These are phyloP conservation scores for Ganoderma lucidum DNA, from an alignment of 1,284 basidiomycete species.

Conservation along the genomic window DNA sequence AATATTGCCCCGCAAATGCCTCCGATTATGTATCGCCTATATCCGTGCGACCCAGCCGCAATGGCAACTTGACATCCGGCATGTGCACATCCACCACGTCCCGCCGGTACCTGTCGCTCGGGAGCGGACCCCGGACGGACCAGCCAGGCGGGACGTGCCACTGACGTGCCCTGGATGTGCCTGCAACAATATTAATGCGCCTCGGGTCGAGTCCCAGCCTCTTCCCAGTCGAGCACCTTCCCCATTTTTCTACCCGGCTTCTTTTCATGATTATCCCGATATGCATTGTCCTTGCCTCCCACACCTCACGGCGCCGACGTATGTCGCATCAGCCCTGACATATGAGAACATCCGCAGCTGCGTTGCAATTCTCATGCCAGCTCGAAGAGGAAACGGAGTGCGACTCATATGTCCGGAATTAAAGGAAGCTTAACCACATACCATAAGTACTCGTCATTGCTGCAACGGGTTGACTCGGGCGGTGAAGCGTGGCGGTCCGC, in stretches of 20 bases:
- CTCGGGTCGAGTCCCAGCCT: conserved; percentile 17
- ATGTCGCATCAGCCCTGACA: conserved; percentile 12
- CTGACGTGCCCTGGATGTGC: conserved; percentile 3
- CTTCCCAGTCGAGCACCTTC: conserved; percentile 8
- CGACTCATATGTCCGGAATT: conserved; percentile 18
- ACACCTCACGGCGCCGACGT: conserved; percentile 8
- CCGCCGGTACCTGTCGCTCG: conserved; percentile 5
- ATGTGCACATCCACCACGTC: conserved; percentile 13
- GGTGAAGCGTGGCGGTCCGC: conserved; percentile 18
- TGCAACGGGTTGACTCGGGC: conserved; percentile 22
- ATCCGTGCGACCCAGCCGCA: conserved; percentile 7
- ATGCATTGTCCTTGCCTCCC: conserved; percentile 17
- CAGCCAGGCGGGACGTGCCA: neutral
- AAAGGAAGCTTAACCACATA: conserved; percentile 27
- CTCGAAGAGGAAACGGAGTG: conserved; percentile 5
- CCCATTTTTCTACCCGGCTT: conserved; percentile 19
- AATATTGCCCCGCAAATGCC: neutral
- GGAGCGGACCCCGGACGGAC: conserved; percentile 6
- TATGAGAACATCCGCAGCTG: conserved; percentile 10
- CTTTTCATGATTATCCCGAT: conserved; percentile 17
- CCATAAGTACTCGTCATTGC: conserved; percentile 18
- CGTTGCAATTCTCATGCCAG: conserved; percentile 2
- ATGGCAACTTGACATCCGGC: conserved; percentile 13
- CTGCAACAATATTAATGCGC: neutral
- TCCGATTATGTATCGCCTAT: neutral